These are phyloP conservation scores for Arbutus unedo DNA, from an alignment of 148 eudicot genomes.

Conservation along the genomic window DNA sequence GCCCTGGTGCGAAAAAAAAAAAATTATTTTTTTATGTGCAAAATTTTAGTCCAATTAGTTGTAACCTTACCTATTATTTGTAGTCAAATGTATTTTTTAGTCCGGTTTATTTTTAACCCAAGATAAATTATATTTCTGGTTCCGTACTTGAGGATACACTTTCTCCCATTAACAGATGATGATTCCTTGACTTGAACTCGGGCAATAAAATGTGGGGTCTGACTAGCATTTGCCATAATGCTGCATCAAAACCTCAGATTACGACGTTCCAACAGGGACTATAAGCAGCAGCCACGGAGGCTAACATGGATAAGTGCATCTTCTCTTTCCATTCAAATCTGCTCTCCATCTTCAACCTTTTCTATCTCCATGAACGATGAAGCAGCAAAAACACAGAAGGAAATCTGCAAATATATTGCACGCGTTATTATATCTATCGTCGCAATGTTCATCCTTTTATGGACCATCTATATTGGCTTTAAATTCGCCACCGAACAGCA, in stretches of 20 bases:
- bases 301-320: not conserved
- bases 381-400: not conserved
- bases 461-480: conserved; percentile 29
- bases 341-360: not conserved
- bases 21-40: too few species aligned
- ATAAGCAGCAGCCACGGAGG: not conserved
- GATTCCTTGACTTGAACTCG: not conserved
- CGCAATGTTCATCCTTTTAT: conserved; percentile 25
- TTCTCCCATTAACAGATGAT: not conserved
- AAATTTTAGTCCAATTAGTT: too few species aligned
- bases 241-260: not conserved
- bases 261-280: not conserved
- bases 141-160: too few species aligned
- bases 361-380: not conserved
- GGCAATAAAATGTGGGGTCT: not conserved
- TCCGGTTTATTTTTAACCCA: too few species aligned
- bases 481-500: conserved; percentile 16
- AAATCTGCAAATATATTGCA: not conserved
- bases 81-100: too few species aligned
- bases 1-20: too few species aligned
- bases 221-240: not conserved
- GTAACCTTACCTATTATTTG: too few species aligned
- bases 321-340: not conserved
- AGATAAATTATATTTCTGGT: too few species aligned
- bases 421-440: conserved; percentile 14